A percentile compares a stretch with the other conserved stretches of the same genome.
Evolutionary conservation across 441 rosid genomes (phyloP).

Genomic region (Rhodomyrtus psidioides): DNA sequence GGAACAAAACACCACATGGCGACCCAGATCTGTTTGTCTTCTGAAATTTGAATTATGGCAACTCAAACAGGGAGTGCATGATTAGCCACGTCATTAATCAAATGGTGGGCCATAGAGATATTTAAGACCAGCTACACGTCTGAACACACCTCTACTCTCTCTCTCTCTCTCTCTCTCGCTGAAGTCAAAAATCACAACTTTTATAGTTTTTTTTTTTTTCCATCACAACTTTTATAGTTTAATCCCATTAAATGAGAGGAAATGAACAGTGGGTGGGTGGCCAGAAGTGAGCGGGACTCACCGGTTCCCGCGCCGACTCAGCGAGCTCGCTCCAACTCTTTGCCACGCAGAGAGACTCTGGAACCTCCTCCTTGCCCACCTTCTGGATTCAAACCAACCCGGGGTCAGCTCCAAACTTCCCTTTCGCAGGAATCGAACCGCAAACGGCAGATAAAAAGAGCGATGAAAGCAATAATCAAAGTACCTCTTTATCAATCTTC

Average conservation of each 20-base stretch:
- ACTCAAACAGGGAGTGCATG: neutral
- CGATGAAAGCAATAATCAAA: neutral
- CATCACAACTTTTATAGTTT: neutral
- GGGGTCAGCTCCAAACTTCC: neutral
- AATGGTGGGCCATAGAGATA: neutral
- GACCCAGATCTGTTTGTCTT: neutral
- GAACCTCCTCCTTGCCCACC: neutral
- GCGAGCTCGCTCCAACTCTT: neutral
- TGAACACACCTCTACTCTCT: neutral
- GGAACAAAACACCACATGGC: neutral
- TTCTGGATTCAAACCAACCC: neutral
- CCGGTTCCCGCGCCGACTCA: neutral
- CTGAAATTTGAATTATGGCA: neutral
- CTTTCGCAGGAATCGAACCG: neutral
- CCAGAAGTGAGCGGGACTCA: neutral
- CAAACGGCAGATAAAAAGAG: neutral
- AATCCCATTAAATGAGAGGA: neutral
- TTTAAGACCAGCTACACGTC: neutral
- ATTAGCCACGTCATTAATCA: neutral
- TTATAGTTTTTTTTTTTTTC: too few species aligned
- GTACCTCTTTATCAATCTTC: neutral
- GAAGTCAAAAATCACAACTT: neutral
- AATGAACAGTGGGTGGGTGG: neutral
- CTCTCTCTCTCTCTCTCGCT: too few species aligned
- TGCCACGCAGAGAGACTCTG: neutral